Percentiles rank a stretch among this genome's conserved stretches.
These are phyloP conservation scores for Zancudomyces culisetae DNA, from an alignment of 371 early-diverging fungal species.

Conservation along the genomic window DNA sequence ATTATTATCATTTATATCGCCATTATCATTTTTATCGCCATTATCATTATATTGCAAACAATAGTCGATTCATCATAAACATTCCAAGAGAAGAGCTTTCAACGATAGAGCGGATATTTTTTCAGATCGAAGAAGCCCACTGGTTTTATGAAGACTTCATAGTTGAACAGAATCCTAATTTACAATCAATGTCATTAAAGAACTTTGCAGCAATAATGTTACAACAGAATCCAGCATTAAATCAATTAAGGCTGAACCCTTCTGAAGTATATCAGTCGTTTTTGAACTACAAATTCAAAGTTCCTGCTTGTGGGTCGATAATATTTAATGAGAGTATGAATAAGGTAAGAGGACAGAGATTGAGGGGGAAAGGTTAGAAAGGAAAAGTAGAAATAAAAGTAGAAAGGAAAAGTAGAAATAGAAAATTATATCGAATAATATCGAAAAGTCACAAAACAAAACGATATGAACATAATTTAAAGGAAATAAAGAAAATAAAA, in stretches of 20 bases:
- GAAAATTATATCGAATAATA: too few relatives aligned
- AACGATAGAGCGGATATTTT: slow-evolving; percentile 85
- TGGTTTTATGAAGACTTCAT: slow-evolving; percentile 99
- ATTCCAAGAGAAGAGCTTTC: slow-evolving; percentile 81
- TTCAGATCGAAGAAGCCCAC: slow-evolving; percentile 98
- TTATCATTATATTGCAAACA: too few relatives aligned
- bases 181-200: slow-evolving; percentile 38
- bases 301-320: slow-evolving; percentile 99
- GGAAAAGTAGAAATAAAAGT: too few relatives aligned
- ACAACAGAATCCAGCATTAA: slow-evolving; percentile 70
- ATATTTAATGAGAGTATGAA: slow-evolving; percentile 70
- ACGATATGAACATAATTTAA: too few relatives aligned
- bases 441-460: too few relatives aligned
- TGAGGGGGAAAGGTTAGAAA: too few relatives aligned
- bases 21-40: too few relatives aligned
- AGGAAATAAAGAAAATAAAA: too few relatives aligned
- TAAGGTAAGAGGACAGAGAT: too few relatives aligned
- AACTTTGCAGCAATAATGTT: slow-evolving; percentile 61
- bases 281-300: slow-evolving; percentile 87
- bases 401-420: too few relatives aligned
- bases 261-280: slow-evolving; percentile 73
- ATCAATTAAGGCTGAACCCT: slow-evolving; percentile 69
- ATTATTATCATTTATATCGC: too few relatives aligned
- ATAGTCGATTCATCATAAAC: slow-evolving; percentile 88
- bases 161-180: slow-evolving; percentile 48